These are phyloP conservation scores for Xylogone sp. DNA, from an alignment of 2,329 filamentous ascomycete species.

Conservation along the genomic window DNA sequence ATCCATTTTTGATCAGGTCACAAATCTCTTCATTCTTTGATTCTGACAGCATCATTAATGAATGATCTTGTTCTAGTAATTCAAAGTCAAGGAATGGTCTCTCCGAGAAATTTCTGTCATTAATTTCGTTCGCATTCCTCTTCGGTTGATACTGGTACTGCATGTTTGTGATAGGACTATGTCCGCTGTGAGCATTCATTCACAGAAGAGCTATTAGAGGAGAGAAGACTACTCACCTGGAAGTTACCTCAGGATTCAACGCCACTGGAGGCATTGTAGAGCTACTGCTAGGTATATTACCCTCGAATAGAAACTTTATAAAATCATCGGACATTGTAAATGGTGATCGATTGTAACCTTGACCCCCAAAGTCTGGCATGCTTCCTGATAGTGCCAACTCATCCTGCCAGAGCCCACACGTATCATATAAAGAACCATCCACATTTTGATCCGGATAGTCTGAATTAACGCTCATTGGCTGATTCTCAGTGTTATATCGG, in stretches of 20 bases:
- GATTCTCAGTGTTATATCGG: neutral
- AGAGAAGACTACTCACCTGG: slow-evolving; percentile 36
- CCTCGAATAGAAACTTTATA: slow-evolving; percentile 76
- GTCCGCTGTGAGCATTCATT: neutral
- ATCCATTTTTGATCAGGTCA: slow-evolving; percentile 73
- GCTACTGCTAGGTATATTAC: slow-evolving; percentile 47
- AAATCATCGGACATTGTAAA: slow-evolving; percentile 82
- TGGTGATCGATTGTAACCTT: slow-evolving; percentile 77
- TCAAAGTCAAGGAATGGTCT: slow-evolving; percentile 78
- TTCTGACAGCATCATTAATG: slow-evolving; percentile 72
- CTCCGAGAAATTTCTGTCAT: slow-evolving; percentile 33
- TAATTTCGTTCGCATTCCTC: slow-evolving; percentile 46
- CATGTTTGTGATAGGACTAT: slow-evolving; percentile 8
- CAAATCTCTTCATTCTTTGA: slow-evolving; percentile 78
- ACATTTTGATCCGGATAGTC: slow-evolving; percentile 36
- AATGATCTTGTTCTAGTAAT: slow-evolving; percentile 72
- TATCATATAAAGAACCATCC: slow-evolving; percentile 18
- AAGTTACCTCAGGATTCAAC: slow-evolving; percentile 38
- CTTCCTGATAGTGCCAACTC: slow-evolving; percentile 58
- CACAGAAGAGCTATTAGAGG: neutral
- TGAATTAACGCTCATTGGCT: neutral
- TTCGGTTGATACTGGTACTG: slow-evolving; percentile 36
- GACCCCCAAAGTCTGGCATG: slow-evolving; percentile 79
- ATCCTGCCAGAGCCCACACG: slow-evolving; percentile 41
- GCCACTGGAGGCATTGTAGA: slow-evolving; percentile 43